Conservation (phyloP, 768 basidiomycete genomes). For the Tulasnella sp. region DNA sequence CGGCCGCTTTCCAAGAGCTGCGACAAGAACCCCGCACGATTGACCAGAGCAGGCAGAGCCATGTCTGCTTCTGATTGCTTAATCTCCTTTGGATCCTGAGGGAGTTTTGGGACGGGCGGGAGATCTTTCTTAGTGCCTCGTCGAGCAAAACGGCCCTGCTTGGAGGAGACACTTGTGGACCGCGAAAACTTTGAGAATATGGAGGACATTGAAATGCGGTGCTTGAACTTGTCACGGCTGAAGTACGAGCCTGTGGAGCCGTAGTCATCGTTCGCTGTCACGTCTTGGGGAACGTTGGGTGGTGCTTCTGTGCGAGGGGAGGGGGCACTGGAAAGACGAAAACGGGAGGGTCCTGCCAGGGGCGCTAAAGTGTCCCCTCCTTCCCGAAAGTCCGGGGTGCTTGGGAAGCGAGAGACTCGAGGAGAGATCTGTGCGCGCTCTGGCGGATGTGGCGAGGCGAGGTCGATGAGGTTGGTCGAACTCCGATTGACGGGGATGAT, state of each 20-base stretch:
- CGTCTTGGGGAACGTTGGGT: slow-evolving; percentile 10
- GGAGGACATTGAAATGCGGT: slow-evolving; percentile 11
- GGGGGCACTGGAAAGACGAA: neutral
- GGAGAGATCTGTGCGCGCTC: neutral
- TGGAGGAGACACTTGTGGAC: neutral
- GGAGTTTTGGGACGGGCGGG: neutral
- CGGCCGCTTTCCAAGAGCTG: slow-evolving; percentile 43
- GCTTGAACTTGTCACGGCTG: neutral
- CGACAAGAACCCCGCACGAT: slow-evolving; percentile 38
- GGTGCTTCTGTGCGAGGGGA: slow-evolving; percentile 7
- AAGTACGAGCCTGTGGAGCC: neutral
- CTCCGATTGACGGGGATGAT: neutral
- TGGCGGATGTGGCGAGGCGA: slow-evolving; percentile 5
- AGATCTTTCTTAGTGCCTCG: neutral
- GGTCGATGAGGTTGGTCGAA: slow-evolving; percentile 9
- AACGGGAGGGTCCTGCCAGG: neutral
- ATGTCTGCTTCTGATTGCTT: slow-evolving; percentile 34
- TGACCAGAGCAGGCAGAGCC: slow-evolving; percentile 42
- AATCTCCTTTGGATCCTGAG: neutral
- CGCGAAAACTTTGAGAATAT: slow-evolving; percentile 7
- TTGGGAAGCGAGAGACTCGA: neutral
- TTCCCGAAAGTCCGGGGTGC: neutral
- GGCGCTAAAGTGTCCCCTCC: neutral
- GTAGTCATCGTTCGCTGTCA: neutral
- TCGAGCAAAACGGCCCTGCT: neutral